phyloP scores from a whole-genome alignment of 2,329 filamentous ascomycete species.

The Fusarium scirpi region DNA sequence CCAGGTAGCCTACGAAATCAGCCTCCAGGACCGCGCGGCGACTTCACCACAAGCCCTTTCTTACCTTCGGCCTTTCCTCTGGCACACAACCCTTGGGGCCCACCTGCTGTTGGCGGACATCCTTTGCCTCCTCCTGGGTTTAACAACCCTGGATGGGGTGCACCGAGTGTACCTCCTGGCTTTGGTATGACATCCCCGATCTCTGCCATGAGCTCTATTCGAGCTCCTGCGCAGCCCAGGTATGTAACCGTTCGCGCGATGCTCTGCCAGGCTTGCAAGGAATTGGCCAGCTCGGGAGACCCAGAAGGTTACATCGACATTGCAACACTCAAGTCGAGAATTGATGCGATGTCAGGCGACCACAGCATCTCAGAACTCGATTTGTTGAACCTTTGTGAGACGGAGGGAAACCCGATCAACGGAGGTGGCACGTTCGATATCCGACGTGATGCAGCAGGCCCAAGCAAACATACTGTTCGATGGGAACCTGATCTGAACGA shows the following conservation, averaged over 20 bases:
- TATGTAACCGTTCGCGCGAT: conserved; percentile 77
- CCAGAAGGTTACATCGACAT: conserved; percentile 78
- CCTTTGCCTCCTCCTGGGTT: conserved; percentile 63
- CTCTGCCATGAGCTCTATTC: conserved; percentile 47
- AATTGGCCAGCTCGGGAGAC: conserved; percentile 58
- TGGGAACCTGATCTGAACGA: conserved; percentile 67
- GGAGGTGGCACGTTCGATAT: conserved; percentile 90
- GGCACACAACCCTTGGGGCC: conserved; percentile 58
- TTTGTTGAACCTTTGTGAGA: conserved; percentile 87
- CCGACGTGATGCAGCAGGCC: conserved; percentile 60
- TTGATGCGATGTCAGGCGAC: conserved; percentile 66
- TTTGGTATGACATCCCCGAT: conserved; percentile 52
- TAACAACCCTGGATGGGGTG: conserved; percentile 56
- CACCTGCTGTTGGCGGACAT: conserved; percentile 49
- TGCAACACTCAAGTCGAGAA: conserved; percentile 72
- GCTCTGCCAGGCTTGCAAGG: conserved; percentile 83
- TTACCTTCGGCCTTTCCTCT: conserved; percentile 57
- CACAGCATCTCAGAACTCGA: conserved; percentile 66
- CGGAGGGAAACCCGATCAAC: conserved; percentile 86
- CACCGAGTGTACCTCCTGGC: conserved; percentile 50
- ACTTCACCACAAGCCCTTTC: conserved; percentile 59
- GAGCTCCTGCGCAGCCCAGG: conserved; percentile 65
- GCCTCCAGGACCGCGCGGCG: conserved; percentile 61
- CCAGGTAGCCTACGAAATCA: conserved; percentile 59
- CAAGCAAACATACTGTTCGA: conserved; percentile 60